A percentile compares a stretch with the other conserved stretches of the same genome.
Conservation (phyloP, 257 asterid species). For the Forsythia viridissima region DNA sequence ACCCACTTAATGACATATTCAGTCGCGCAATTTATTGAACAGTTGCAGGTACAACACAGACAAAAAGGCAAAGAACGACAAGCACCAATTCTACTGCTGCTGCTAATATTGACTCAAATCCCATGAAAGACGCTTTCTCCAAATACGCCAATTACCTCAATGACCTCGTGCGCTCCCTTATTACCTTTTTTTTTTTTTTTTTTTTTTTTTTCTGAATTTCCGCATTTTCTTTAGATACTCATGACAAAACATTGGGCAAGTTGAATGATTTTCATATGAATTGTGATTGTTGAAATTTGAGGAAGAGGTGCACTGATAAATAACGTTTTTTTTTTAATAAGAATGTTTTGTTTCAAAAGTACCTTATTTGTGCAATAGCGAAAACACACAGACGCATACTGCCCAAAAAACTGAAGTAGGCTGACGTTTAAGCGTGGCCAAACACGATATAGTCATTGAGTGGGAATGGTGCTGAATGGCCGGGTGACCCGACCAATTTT, state of each 20-base stretch:
- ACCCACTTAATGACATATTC: background rate
- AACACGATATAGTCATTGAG: no score
- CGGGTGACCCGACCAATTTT: no score
- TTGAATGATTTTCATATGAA: background rate
- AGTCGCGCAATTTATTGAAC: constrained; percentile 36
- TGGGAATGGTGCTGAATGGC: no score
- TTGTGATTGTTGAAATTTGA: background rate
- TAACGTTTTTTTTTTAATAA: no score
- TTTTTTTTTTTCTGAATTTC: background rate
- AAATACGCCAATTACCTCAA: constrained; percentile 71
- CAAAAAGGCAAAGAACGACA: constrained; percentile 59
- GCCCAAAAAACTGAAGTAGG: no score
- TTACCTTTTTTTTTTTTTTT: background rate
- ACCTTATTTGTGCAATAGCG: no score
- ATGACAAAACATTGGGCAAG: background rate
- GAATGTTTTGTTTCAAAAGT: no score
- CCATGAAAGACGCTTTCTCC: constrained; percentile 70
- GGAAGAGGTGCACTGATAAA: background rate
- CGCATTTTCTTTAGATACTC: background rate
- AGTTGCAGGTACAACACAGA: constrained; percentile 49
- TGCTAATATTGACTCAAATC: constrained; percentile 35
- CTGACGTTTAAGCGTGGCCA: no score
- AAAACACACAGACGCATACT: no score
- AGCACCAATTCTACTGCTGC: constrained; percentile 28
- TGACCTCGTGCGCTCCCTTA: constrained; percentile 43